These are phyloP conservation scores for Nitzschia sp. DNA, from an alignment of 108 stramenopile genomes.

Conservation along the genomic window DNA sequence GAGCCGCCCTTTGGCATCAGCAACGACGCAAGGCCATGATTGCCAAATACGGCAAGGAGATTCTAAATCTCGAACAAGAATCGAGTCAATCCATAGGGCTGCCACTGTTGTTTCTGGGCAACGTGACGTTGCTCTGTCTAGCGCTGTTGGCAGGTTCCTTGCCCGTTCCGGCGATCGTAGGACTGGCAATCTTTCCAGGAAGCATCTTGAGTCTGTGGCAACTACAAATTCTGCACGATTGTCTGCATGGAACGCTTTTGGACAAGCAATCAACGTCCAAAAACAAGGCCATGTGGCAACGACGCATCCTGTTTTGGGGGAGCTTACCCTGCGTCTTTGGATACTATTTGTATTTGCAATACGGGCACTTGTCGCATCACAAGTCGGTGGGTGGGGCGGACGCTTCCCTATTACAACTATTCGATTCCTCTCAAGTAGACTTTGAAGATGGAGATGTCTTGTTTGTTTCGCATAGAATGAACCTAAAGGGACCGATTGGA, in stretches of 20 bases:
- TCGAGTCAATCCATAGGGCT: conserved; percentile 54
- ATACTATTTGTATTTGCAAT: conserved; percentile 75
- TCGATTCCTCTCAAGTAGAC: conserved; percentile 54
- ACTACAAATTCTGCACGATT: conserved; percentile 75
- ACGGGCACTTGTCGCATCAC: conserved; percentile 80
- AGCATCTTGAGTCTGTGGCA: conserved; percentile 75
- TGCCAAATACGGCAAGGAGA: conserved; percentile 55
- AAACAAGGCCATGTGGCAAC: conserved; percentile 45
- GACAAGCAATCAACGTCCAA: conserved; percentile 28
- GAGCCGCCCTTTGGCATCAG: conserved; percentile 73
- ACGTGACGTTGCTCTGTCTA: conserved; percentile 47
- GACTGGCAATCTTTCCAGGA: conserved; percentile 63
- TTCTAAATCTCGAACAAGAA: conserved; percentile 48
- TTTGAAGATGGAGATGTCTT: conserved; percentile 87
- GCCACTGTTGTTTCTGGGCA: conserved; percentile 54
- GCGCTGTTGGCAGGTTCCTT: conserved; percentile 38
- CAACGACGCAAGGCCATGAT: conserved; percentile 66
- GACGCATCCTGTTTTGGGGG: conserved; percentile 63
- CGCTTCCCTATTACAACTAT: conserved; percentile 56
- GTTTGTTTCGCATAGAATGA: conserved; percentile 85
- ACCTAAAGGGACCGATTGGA: conserved; percentile 64
- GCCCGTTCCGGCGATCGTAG: conserved; percentile 15
- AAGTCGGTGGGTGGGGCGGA: conserved; percentile 57
- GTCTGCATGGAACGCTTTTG: conserved; percentile 62
- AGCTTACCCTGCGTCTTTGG: conserved; percentile 76